phyloP scores from a whole-genome alignment of 2,329 filamentous ascomycete genomes.

The Ceratocystis albifundus region DNA sequence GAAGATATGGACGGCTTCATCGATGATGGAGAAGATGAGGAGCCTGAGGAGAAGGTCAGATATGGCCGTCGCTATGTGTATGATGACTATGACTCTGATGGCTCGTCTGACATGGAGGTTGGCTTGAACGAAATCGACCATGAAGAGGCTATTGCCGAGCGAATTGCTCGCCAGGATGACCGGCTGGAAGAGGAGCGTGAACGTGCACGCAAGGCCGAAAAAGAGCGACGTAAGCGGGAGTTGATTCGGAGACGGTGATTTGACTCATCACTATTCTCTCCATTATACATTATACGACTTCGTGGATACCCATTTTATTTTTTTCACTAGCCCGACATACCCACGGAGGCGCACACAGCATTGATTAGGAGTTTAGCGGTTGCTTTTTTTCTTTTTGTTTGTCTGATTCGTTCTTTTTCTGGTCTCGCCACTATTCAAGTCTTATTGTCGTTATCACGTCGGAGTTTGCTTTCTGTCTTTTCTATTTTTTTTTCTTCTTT shows the following conservation, averaged over 20 bases:
- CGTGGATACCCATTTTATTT: not conserved
- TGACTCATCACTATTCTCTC: not conserved
- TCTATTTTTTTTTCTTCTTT: slow-evolving; percentile 5
- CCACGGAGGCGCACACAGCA: slow-evolving; percentile 14
- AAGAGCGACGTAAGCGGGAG: slow-evolving; percentile 43
- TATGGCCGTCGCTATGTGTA: slow-evolving; percentile 17
- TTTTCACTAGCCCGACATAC: slow-evolving; percentile 6
- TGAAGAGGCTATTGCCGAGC: slow-evolving; percentile 54
- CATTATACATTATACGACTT: not conserved
- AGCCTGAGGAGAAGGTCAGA: slow-evolving; percentile 32
- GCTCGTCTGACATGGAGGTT: slow-evolving; percentile 67
- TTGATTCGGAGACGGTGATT: slow-evolving; percentile 24
- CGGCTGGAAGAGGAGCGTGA: slow-evolving; percentile 52
- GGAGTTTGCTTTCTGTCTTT: not conserved
- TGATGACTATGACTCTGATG: slow-evolving; percentile 51
- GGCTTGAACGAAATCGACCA: slow-evolving; percentile 60
- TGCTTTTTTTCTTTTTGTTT: not conserved
- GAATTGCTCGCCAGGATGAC: slow-evolving; percentile 56
- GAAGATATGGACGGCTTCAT: slow-evolving; percentile 50
- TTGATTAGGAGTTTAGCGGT: slow-evolving; percentile 16
- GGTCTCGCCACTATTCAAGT: too few relatives aligned
- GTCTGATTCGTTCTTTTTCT: too few relatives aligned
- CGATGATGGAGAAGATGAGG: slow-evolving; percentile 51
- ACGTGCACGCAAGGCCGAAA: slow-evolving; percentile 48
- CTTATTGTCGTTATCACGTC: not conserved